A percentile compares a stretch with the other conserved stretches of the same genome.
phyloP scores from a whole-genome alignment of 1,284 basidiomycete genomes.

The Neolentinus lepideus region DNA sequence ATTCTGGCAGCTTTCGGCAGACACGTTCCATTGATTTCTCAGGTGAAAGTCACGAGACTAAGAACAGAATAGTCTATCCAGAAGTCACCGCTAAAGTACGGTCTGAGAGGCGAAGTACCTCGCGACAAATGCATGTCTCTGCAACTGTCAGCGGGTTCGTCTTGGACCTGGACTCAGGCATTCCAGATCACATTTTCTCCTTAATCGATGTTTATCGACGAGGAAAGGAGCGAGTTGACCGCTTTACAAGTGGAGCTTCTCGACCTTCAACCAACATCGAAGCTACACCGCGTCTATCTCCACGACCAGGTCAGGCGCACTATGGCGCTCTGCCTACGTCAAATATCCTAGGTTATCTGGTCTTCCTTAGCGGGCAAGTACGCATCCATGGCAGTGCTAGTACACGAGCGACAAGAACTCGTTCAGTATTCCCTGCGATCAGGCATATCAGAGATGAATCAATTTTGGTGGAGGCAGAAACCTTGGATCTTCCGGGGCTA shows the following conservation, averaged over 20 bases:
- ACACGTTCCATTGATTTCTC: conserved; percentile 62
- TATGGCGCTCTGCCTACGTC: conserved; percentile 40
- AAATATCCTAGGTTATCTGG: conserved; percentile 65
- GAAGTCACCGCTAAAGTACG: conserved; percentile 73
- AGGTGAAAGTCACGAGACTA: conserved; percentile 61
- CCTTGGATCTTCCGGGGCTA: conserved; percentile 72
- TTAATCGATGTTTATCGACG: conserved; percentile 80
- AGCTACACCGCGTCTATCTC: conserved; percentile 13
- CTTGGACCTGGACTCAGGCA: conserved; percentile 76
- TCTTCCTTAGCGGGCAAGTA: conserved; percentile 77
- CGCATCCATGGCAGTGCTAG: conserved; percentile 49
- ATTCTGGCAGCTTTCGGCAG: conserved; percentile 63
- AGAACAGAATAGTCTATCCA: conserved; percentile 76
- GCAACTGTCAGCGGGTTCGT: conserved; percentile 84
- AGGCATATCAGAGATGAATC: conserved; percentile 15
- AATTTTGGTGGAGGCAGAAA: conserved; percentile 43
- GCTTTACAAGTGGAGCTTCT: conserved; percentile 44
- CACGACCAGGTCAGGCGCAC: conserved; percentile 19
- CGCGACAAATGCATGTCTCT: conserved; percentile 56
- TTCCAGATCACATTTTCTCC: conserved; percentile 75
- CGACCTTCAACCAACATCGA: conserved; percentile 29
- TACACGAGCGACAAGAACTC: conserved; percentile 27
- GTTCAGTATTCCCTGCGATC: conserved; percentile 19
- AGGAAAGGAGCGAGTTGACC: conserved; percentile 73
- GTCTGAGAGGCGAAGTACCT: conserved; percentile 41